phyloP scores from a whole-genome alignment of 495 filamentous ascomycete species.

The Lophiotrema nucula region DNA sequence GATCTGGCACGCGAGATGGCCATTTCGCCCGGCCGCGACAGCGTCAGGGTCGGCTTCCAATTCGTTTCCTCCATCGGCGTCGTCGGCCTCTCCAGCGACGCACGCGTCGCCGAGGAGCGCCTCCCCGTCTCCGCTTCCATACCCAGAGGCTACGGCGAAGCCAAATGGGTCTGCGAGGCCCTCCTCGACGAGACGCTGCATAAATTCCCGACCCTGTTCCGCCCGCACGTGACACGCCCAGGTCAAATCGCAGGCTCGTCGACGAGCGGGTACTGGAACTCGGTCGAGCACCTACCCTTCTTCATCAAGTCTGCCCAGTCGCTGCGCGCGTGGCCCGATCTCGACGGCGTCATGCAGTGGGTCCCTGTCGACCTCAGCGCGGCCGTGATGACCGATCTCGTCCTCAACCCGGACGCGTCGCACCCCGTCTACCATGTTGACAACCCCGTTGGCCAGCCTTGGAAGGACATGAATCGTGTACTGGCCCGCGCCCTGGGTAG shows the following conservation, averaged over 20 bases:
- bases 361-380: slow-evolving; percentile 44
- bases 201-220: background rate
- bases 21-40: background rate
- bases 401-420: slow-evolving; percentile 19
- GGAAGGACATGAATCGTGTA: slow-evolving; percentile 34
- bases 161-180: slow-evolving; percentile 43
- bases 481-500: slow-evolving; percentile 22
- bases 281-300: slow-evolving; percentile 44
- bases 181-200: slow-evolving; percentile 29
- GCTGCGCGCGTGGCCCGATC: slow-evolving; percentile 40
- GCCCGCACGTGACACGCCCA: slow-evolving; percentile 35
- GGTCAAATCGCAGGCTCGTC: slow-evolving; percentile 42
- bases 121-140: background rate
- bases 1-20: slow-evolving; percentile 23
- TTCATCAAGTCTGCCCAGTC: slow-evolving; percentile 42
- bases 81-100: background rate
- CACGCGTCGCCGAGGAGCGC: slow-evolving; percentile 6
- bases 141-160: slow-evolving; percentile 35
- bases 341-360: slow-evolving; percentile 46
- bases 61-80: slow-evolving; percentile 30
- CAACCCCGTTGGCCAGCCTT: slow-evolving; percentile 44
- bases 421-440: slow-evolving; percentile 43
- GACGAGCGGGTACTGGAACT: slow-evolving; percentile 35
- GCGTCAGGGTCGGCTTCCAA: slow-evolving; percentile 2
- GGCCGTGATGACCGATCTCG: slow-evolving; percentile 35